Conservation (phyloP, 1,139 yeast genomes). For the Yamadazyma dendronema region DNA sequence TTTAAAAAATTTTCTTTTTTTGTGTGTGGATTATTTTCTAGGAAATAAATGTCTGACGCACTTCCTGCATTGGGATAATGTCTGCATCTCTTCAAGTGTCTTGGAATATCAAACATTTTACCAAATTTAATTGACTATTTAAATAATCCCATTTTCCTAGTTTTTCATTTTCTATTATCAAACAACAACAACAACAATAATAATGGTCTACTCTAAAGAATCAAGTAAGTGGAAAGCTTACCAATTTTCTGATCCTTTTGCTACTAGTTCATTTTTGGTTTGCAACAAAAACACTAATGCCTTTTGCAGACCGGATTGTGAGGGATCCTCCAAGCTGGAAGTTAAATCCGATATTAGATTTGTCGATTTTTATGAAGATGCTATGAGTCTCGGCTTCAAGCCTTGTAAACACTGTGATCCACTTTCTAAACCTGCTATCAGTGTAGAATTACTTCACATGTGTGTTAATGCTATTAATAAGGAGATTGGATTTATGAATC, state of each 20-base stretch:
- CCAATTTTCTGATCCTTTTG: conserved; percentile 66
- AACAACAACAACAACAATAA: not conserved
- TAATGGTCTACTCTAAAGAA: conserved; percentile 40
- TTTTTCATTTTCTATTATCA: not conserved
- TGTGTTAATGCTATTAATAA: conserved; percentile 61
- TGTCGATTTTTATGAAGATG: conserved; percentile 40
- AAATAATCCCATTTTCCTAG: not conserved
- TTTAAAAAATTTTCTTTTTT: no score
- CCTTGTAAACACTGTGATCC: conserved; percentile 60
- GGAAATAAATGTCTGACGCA: not conserved
- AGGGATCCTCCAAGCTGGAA: conserved; percentile 44
- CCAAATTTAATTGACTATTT: not conserved
- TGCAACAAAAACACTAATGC: conserved; percentile 41
- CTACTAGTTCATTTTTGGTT: conserved; percentile 55
- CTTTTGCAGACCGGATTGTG: conserved; percentile 72
- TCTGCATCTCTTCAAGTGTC: not conserved
- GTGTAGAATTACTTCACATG: conserved; percentile 49
- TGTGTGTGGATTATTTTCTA: not conserved
- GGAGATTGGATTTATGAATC: conserved; percentile 56
- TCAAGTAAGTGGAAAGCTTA: conserved; percentile 62
- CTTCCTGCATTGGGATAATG: not conserved
- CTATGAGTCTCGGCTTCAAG: conserved; percentile 41
- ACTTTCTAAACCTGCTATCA: conserved; percentile 37
- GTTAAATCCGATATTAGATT: conserved; percentile 47
- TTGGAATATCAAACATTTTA: not conserved